These are phyloP conservation scores for Fusarium concolor DNA, from an alignment of 2,329 filamentous ascomycete genomes.

Conservation along the genomic window DNA sequence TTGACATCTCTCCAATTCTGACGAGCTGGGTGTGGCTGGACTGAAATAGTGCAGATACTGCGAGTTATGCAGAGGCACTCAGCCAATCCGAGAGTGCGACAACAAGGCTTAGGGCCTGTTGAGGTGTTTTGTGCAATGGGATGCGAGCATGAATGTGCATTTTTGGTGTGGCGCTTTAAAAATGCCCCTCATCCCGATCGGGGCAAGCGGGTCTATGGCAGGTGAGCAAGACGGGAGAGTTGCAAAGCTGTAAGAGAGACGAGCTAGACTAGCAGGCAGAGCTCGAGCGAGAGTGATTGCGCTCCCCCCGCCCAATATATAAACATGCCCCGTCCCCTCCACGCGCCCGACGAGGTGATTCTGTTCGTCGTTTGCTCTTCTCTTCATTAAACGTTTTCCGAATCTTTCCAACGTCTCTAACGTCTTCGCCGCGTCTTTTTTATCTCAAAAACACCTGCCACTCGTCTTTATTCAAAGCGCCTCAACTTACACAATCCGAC, in stretches of 20 bases:
- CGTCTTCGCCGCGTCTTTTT: constrained; percentile 42
- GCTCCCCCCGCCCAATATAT: constrained; percentile 69
- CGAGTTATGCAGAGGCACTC: constrained; percentile 25
- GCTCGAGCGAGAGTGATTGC: constrained; percentile 65
- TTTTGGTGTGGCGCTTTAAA: constrained; percentile 44
- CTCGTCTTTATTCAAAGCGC: constrained; percentile 26
- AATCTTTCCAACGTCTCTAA: constrained; percentile 14
- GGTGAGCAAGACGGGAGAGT: constrained; percentile 39
- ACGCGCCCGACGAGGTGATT: constrained; percentile 62
- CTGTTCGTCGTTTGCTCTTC: constrained; percentile 51
- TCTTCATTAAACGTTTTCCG: constrained; percentile 43
- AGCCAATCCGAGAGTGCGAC: constrained; percentile 15
- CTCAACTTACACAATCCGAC: constrained; percentile 47
- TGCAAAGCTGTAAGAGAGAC: constrained; percentile 36
- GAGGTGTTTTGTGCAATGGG: constrained; percentile 36
- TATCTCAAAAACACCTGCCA: constrained; percentile 34
- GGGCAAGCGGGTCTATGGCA: constrained; percentile 42
- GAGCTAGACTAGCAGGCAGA: constrained; percentile 30
- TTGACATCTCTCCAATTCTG: constrained; percentile 37
- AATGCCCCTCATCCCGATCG: constrained; percentile 40
- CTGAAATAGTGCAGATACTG: constrained; percentile 34
- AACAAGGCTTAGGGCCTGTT: constrained; percentile 21
- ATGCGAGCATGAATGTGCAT: constrained; percentile 33
- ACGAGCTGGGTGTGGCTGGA: constrained; percentile 45
- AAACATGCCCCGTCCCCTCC: constrained; percentile 66